A percentile compares a stretch with the other conserved stretches of the same genome.
Evolutionary conservation across 352 stramenopile genomes (phyloP).

Genomic region (Pythium biforme): DNA sequence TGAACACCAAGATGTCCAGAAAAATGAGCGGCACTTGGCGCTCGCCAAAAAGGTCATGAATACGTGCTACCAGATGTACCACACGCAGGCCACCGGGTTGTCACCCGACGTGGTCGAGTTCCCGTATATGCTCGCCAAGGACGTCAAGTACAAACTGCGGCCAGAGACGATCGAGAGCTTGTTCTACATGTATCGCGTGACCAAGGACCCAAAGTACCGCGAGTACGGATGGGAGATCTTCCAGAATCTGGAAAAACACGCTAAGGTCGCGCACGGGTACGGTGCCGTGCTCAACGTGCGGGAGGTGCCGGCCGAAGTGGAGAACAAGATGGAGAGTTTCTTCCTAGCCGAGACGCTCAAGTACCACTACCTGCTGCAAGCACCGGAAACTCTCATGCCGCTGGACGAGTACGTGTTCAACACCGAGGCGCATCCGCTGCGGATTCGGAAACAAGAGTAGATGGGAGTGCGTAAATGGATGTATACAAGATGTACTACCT

Average conservation of each 20-base stretch:
- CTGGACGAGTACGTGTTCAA: slow-evolving; percentile 97
- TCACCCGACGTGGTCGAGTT: slow-evolving; percentile 93
- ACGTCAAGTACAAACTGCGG: slow-evolving; percentile 92
- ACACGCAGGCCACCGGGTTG: slow-evolving; percentile 89
- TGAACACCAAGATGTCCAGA: slow-evolving; percentile 50
- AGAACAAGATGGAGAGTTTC: slow-evolving; percentile 98
- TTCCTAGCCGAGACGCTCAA: slow-evolving; percentile 99
- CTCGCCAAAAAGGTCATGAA: slow-evolving; percentile 89
- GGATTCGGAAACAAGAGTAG: slow-evolving; percentile 36
- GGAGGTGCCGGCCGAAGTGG: slow-evolving; percentile 44
- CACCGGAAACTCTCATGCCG: slow-evolving; percentile 69
- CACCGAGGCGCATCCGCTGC: slow-evolving; percentile 94
- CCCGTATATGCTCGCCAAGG: slow-evolving; percentile 49
- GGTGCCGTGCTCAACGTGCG: slow-evolving; percentile 60
- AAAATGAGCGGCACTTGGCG: slow-evolving; percentile 83
- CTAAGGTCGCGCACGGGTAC: slow-evolving; percentile 89
- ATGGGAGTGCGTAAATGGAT: neutral
- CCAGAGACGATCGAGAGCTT: slow-evolving; percentile 96
- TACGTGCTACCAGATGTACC: slow-evolving; percentile 96
- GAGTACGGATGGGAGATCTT: slow-evolving; percentile 97
- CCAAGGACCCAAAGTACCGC: slow-evolving; percentile 92
- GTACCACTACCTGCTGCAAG: slow-evolving; percentile 97
- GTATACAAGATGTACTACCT: neutral
- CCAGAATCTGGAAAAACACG: slow-evolving; percentile 90
- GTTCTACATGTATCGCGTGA: slow-evolving; percentile 96